phyloP scores from a whole-genome alignment of 2,329 filamentous ascomycete species.

The Aspergillus calidoustus region DNA sequence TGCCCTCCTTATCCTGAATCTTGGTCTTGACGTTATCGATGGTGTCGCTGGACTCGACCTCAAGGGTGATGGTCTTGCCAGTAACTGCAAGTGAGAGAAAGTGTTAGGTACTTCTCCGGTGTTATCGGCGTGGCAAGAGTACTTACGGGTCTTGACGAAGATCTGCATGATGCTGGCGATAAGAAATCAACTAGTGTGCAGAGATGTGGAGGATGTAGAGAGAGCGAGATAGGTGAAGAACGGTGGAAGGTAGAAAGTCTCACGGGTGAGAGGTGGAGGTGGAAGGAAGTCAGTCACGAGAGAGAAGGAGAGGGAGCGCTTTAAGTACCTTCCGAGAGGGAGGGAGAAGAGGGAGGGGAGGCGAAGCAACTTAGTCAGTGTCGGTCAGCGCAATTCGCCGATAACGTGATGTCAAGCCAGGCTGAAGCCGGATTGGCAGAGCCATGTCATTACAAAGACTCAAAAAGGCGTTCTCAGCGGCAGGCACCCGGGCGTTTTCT shows the following conservation, averaged over 20 bases:
- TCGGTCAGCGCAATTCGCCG: slow-evolving; percentile 33
- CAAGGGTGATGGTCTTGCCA: slow-evolving; percentile 60
- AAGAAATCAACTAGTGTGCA: slow-evolving; percentile 13
- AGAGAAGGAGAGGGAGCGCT: slow-evolving; percentile 28
- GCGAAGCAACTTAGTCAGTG: slow-evolving; percentile 36
- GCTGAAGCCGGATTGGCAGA: slow-evolving; percentile 13
- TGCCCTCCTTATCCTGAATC: slow-evolving; percentile 65
- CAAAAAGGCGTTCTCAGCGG: not conserved
- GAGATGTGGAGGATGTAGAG: slow-evolving; percentile 12
- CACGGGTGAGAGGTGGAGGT: slow-evolving; percentile 22
- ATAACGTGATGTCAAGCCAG: slow-evolving; percentile 31
- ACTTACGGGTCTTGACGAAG: slow-evolving; percentile 94
- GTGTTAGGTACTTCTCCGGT: slow-evolving; percentile 35
- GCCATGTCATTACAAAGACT: slow-evolving; percentile 12
- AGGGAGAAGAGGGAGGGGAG: slow-evolving; percentile 31
- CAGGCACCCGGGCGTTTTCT: slow-evolving; percentile 13
- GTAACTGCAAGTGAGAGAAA: slow-evolving; percentile 55
- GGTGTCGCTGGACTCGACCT: slow-evolving; percentile 54
- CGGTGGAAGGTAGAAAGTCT: slow-evolving; percentile 22
- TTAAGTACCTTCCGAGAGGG: slow-evolving; percentile 36
- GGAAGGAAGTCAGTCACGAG: slow-evolving; percentile 21
- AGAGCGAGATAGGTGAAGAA: slow-evolving; percentile 23
- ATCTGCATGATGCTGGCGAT: slow-evolving; percentile 77
- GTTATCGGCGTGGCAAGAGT: slow-evolving; percentile 34
- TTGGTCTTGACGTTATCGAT: slow-evolving; percentile 63